Conservation (phyloP, 495 filamentous ascomycete genomes). For the Penicillium manginii region DNA sequence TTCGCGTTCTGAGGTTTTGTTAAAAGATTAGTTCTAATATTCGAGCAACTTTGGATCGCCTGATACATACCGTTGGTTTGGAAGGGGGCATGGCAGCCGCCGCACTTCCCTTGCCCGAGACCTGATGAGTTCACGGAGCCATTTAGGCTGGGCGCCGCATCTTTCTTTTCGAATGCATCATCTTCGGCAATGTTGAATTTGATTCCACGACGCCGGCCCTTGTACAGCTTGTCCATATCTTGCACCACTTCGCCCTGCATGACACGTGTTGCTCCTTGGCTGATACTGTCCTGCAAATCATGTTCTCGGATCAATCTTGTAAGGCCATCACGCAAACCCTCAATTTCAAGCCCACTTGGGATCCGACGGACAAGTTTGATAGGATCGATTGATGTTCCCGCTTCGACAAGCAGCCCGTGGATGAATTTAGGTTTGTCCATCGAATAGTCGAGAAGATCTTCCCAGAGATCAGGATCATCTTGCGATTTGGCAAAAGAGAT, state of each 20-base stretch:
- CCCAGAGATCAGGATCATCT: conserved; percentile 88
- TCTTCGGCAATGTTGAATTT: conserved; percentile 77
- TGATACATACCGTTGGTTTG: conserved; percentile 49
- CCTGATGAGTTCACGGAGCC: conserved; percentile 28
- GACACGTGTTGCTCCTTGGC: conserved; percentile 84
- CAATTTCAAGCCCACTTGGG: conserved; percentile 87
- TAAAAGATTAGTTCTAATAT: conserved; percentile 2
- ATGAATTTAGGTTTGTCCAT: conserved; percentile 98
- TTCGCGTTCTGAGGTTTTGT: conserved; percentile 57
- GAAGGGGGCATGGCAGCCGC: conserved; percentile 65
- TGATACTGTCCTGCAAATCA: conserved; percentile 89
- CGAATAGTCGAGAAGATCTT: conserved; percentile 88
- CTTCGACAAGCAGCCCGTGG: conserved; percentile 86
- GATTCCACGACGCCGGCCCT: conserved; percentile 79
- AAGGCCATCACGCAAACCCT: conserved; percentile 83
- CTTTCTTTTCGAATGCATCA: conserved; percentile 9
- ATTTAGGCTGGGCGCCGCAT: conserved; percentile 13
- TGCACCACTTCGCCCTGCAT: conserved; percentile 82
- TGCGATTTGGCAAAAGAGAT: conserved; percentile 94
- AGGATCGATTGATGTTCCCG: conserved; percentile 89
- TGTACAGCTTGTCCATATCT: conserved; percentile 76
- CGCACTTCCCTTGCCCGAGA: conserved; percentile 47
- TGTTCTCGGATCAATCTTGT: conserved; percentile 88
- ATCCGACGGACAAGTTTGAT: conserved; percentile 88
- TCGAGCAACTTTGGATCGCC: neutral